phyloP scores from a whole-genome alignment of 1,284 basidiomycete genomes.

The Chalciporus piperatoides region DNA sequence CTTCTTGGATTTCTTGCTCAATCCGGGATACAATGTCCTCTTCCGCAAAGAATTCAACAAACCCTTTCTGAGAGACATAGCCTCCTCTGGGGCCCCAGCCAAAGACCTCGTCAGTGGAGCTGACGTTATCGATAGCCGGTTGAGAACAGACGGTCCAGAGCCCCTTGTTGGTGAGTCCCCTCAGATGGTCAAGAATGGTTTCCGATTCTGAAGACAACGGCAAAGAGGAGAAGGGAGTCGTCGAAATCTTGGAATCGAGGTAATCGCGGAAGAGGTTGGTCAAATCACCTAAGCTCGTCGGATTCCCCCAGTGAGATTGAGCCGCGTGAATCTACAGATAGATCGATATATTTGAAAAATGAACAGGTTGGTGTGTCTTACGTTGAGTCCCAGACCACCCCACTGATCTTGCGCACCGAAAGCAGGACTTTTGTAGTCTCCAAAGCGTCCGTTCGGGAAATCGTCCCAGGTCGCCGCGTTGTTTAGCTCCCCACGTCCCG shows the following conservation, averaged over 20 bases:
- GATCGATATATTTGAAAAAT: not conserved
- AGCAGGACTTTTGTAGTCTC: constrained; percentile 95
- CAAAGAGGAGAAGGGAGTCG: constrained; percentile 88
- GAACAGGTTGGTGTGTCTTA: constrained; percentile 27
- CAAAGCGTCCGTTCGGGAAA: constrained; percentile 98
- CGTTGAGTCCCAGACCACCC: constrained; percentile 59
- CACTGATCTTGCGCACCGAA: constrained; percentile 81
- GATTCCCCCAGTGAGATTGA: constrained; percentile 78
- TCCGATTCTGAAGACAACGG: constrained; percentile 85
- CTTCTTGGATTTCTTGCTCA: constrained; percentile 52
- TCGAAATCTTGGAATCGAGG: constrained; percentile 62
- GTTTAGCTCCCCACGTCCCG: constrained; percentile 67
- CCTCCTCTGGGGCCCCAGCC: constrained; percentile 94
- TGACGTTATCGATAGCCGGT: constrained; percentile 83
- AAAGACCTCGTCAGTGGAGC: constrained; percentile 71
- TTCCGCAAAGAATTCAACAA: constrained; percentile 93
- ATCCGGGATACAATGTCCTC: constrained; percentile 62
- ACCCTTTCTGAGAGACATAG: constrained; percentile 96
- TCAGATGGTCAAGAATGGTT: constrained; percentile 77
- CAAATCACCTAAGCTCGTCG: constrained; percentile 68
- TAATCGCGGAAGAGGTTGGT: constrained; percentile 78
- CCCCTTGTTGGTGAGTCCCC: constrained; percentile 69
- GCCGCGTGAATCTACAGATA: constrained; percentile 57
- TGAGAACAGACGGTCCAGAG: constrained; percentile 99
- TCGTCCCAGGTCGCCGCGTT: constrained; percentile 91